These are phyloP conservation scores for Boletus reticuloceps DNA, from an alignment of 768 basidiomycete species.

Conservation along the genomic window DNA sequence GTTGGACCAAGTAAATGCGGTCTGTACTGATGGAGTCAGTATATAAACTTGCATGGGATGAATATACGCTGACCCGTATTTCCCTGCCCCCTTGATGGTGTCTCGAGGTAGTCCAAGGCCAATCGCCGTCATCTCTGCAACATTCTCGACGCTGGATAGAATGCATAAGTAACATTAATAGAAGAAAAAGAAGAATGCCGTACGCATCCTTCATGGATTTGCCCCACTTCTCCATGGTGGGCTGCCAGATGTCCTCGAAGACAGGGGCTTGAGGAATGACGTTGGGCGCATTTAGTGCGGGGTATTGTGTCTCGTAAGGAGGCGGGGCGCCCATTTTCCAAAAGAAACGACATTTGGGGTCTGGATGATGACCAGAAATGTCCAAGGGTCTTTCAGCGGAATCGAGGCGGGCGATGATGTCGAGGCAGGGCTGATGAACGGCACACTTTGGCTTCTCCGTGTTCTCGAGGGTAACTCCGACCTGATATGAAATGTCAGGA, in stretches of 20 bases:
- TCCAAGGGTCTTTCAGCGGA: conserved; percentile 84
- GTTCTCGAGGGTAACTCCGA: conserved; percentile 94
- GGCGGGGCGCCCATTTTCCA: conserved; percentile 78
- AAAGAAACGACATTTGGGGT: conserved; percentile 95
- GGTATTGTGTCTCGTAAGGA: conserved; percentile 77
- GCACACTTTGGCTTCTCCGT: conserved; percentile 92
- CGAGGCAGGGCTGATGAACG: conserved; percentile 76
- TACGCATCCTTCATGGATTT: conserved; percentile 84
- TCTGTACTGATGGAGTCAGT: conserved; percentile 32
- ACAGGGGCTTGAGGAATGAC: conserved; percentile 65
- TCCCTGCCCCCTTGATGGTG: conserved; percentile 76
- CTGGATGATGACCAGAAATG: conserved; percentile 72
- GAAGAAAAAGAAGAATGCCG: conserved; percentile 25
- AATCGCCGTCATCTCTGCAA: conserved; percentile 86
- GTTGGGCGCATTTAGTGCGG: conserved; percentile 75
- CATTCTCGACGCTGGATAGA: conserved; percentile 64
- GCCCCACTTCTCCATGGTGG: conserved; percentile 85
- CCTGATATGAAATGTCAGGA: conserved; percentile 87
- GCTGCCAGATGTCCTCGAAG: conserved; percentile 64
- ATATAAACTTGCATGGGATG: not conserved
- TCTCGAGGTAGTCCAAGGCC: conserved; percentile 73
- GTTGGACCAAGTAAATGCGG: conserved; percentile 93
- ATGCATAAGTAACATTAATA: conserved; percentile 4
- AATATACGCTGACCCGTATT: conserved; percentile 64
- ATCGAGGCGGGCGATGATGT: conserved; percentile 73